Evolutionary conservation across 176 grass and related monocot species (phyloP).

Genomic region (Triticum turgidum): DNA sequence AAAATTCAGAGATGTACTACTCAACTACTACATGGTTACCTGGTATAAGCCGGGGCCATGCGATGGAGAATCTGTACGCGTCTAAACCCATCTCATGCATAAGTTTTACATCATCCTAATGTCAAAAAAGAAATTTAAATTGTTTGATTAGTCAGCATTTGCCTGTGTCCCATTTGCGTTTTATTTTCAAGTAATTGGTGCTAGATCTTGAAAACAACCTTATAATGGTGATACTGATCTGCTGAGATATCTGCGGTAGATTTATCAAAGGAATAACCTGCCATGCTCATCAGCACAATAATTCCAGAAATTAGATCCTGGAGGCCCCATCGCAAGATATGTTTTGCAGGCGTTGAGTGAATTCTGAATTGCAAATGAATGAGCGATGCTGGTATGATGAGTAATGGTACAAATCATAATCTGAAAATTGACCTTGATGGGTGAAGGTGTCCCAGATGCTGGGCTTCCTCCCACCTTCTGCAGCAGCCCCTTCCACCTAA

Average conservation of each 20-base stretch:
- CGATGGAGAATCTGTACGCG: constrained; percentile 84
- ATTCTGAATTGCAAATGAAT: not conserved
- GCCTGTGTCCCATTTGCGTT: not conserved
- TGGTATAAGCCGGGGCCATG: constrained; percentile 68
- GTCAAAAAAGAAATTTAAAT: not conserved
- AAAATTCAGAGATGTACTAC: not conserved
- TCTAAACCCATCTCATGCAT: constrained; percentile 80
- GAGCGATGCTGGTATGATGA: not conserved
- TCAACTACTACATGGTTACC: constrained; percentile 18
- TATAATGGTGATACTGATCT: constrained; percentile 82
- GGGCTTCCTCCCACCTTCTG: constrained; percentile 55
- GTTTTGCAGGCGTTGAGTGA: not conserved
- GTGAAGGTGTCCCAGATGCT: constrained; percentile 65
- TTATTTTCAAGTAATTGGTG: not conserved
- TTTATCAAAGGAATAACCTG: constrained; percentile 43
- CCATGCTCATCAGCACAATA: not conserved
- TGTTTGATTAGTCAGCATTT: not conserved
- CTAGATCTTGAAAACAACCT: constrained; percentile 25
- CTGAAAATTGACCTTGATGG: constrained; percentile 35
- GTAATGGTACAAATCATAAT: not conserved
- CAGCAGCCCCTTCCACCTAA: constrained; percentile 63
- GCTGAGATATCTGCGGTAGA: constrained; percentile 53
- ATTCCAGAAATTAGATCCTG: not conserved
- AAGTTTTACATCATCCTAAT: constrained; percentile 80
- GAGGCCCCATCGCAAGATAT: not conserved